A percentile compares a stretch with the other conserved stretches of the same genome.
Evolutionary conservation across 2,329 filamentous ascomycete genomes (phyloP).

Genomic region (Penicillium hesseltinei): DNA sequence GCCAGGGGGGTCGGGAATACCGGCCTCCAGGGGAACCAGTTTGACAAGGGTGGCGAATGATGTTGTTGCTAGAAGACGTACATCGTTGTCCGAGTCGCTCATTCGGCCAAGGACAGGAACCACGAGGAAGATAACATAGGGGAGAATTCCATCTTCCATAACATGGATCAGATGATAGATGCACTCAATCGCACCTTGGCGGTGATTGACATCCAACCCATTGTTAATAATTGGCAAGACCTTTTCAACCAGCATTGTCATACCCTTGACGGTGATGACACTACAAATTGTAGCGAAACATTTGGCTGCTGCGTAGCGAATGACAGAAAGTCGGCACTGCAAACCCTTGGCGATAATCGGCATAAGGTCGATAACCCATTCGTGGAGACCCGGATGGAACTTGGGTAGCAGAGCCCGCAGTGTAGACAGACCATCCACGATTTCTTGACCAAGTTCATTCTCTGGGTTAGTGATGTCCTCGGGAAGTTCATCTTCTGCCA

Average conservation of each 20-base stretch:
- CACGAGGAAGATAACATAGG: slow-evolving; percentile 98
- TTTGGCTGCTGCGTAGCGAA: slow-evolving; percentile 95
- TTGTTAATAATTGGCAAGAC: slow-evolving; percentile 91
- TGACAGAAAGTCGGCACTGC: slow-evolving; percentile 83
- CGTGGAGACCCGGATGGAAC: slow-evolving; percentile 69
- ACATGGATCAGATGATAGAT: slow-evolving; percentile 97
- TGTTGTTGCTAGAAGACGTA: slow-evolving; percentile 89
- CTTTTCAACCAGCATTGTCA: slow-evolving; percentile 92
- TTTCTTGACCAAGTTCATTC: slow-evolving; percentile 78
- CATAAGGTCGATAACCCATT: slow-evolving; percentile 78
- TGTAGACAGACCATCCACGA: slow-evolving; percentile 90
- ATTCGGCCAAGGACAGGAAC: slow-evolving; percentile 95
- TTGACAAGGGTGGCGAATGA: slow-evolving; percentile 97
- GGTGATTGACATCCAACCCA: slow-evolving; percentile 78
- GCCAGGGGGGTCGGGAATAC: slow-evolving; percentile 93
- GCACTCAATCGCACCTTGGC: slow-evolving; percentile 90
- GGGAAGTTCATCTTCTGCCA: slow-evolving; percentile 66
- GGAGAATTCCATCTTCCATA: slow-evolving; percentile 94
- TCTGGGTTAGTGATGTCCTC: slow-evolving; percentile 70
- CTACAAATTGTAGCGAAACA: slow-evolving; percentile 97
- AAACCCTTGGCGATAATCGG: slow-evolving; percentile 84
- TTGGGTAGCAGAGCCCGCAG: slow-evolving; percentile 92
- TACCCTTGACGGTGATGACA: slow-evolving; percentile 88
- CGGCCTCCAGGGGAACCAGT: slow-evolving; percentile 91
- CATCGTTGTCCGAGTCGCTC: slow-evolving; percentile 97